Percentiles rank a stretch among this genome's conserved stretches.
Evolutionary conservation across 2,329 filamentous ascomycete species (phyloP).

Genomic region (Elsinoe necatrix): DNA sequence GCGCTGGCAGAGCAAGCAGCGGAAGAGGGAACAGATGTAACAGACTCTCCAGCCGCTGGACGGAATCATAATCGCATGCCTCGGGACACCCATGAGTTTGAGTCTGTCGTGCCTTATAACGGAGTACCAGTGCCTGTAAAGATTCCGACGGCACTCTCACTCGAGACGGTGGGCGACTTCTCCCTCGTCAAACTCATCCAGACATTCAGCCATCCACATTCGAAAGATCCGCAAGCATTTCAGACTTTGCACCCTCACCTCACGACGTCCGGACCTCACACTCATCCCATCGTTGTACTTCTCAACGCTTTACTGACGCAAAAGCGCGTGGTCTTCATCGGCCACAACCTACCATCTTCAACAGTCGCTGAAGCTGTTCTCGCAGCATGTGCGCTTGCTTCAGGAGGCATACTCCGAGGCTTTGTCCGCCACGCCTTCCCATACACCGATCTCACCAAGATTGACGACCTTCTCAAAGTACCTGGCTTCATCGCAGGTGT

Average conservation of each 20-base stretch:
- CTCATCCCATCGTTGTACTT: conserved; percentile 90
- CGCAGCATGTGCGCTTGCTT: conserved; percentile 88
- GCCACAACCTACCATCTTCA: conserved; percentile 87
- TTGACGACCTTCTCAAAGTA: conserved; percentile 90
- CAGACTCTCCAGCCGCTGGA: conserved; percentile 16
- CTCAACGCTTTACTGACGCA: conserved; percentile 92
- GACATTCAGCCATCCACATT: conserved; percentile 76
- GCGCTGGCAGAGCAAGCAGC: conserved; percentile 77
- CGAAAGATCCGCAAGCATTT: conserved; percentile 77
- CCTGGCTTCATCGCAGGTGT: conserved; percentile 97
- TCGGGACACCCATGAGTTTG: conserved; percentile 94
- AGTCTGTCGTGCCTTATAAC: conserved; percentile 91
- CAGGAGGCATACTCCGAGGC: conserved; percentile 81
- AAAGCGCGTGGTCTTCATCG: conserved; percentile 91
- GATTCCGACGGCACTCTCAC: conserved; percentile 84
- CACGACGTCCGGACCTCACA: conserved; percentile 80
- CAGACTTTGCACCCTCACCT: conserved; percentile 72
- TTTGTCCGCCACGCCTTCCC: conserved; percentile 96
- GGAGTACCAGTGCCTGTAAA: conserved; percentile 95
- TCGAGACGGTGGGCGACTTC: conserved; percentile 95
- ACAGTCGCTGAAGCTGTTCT: conserved; percentile 97
- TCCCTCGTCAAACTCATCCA: conserved; percentile 95
- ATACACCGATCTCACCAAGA: conserved; percentile 95
- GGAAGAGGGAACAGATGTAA: conserved; percentile 38
- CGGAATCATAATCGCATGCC: conserved; percentile 61